Conservation (phyloP, 1,139 yeast species). For the Blastobotrys raffinosifermentans region DNA sequence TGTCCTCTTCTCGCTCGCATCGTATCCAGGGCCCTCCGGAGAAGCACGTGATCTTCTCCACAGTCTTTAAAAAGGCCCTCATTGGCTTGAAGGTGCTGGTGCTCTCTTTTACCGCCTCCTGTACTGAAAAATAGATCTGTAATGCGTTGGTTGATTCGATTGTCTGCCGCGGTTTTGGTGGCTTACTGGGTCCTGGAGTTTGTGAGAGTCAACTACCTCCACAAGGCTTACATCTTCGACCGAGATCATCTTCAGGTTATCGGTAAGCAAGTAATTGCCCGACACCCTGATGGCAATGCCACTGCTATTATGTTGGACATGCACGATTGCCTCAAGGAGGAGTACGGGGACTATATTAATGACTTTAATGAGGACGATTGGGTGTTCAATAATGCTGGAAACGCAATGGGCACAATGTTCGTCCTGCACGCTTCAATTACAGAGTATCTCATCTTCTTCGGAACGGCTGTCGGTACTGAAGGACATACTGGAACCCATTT, state of each 20-base stretch:
- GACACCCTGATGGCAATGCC: conserved; percentile 54
- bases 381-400: conserved; percentile 97
- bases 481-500: conserved; percentile 95
- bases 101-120: too few species aligned
- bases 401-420: conserved; percentile 98
- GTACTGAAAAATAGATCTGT: too few species aligned
- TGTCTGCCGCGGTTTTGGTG: conserved; percentile 8
- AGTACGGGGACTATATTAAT: conserved; percentile 66
- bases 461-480: conserved; percentile 86
- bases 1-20: too few species aligned
- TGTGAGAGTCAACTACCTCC: conserved; percentile 37
- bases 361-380: conserved; percentile 71
- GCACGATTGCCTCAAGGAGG: conserved; percentile 51
- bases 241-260: conserved; percentile 41
- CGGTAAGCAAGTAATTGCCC: conserved; percentile 43
- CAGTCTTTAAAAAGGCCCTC: too few species aligned
- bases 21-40: too few species aligned
- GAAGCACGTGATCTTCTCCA: too few species aligned
- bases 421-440: conserved; percentile 93
- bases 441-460: conserved; percentile 86
- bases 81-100: too few species aligned
- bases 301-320: conserved; percentile 57
- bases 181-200: conserved; percentile 15
- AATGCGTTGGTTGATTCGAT: conserved; percentile 2
- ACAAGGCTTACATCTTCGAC: conserved; percentile 57